Percentiles rank a stretch among this genome's conserved stretches.
Evolutionary conservation across 176 grass and related monocot genomes (phyloP).

Genomic region (Dendrocalamus sinicus): DNA sequence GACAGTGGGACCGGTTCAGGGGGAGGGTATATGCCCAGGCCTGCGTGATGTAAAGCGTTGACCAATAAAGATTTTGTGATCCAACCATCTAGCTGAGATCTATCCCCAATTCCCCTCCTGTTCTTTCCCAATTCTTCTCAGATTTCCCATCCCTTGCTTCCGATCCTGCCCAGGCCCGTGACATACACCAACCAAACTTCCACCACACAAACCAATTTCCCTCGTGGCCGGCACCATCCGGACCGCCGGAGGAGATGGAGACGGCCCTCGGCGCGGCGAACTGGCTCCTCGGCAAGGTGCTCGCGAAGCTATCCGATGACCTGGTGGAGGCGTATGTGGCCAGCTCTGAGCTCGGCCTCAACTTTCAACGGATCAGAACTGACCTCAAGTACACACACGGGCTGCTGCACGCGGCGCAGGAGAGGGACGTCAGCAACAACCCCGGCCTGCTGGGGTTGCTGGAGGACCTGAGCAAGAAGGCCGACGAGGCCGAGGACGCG

Average conservation of each 20-base stretch:
- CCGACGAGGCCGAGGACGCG: constrained; percentile 16
- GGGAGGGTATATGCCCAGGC: too few species aligned
- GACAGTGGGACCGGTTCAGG: too few species aligned
- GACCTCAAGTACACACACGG: not conserved
- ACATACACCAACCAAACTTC: too few species aligned
- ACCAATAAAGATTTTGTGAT: too few species aligned
- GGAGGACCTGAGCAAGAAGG: not conserved
- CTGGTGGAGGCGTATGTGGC: not conserved
- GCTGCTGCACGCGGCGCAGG: not conserved
- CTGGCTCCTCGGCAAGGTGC: not conserved
- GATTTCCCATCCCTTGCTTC: too few species aligned
- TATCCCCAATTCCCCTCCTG: too few species aligned
- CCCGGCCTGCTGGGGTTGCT: not conserved
- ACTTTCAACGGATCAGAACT: not conserved
- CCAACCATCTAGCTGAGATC: too few species aligned
- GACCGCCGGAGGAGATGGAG: not conserved
- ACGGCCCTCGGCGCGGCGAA: not conserved
- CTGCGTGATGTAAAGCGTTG: too few species aligned
- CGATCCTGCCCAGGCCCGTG: too few species aligned
- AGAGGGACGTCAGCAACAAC: not conserved
- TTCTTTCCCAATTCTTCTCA: too few species aligned
- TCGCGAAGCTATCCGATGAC: not conserved
- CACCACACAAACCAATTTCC: too few species aligned
- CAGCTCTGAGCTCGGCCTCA: not conserved
- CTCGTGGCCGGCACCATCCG: too few species aligned